Conservation (phyloP, 805 yeast genomes). For the Starmerella davenportii region DNA sequence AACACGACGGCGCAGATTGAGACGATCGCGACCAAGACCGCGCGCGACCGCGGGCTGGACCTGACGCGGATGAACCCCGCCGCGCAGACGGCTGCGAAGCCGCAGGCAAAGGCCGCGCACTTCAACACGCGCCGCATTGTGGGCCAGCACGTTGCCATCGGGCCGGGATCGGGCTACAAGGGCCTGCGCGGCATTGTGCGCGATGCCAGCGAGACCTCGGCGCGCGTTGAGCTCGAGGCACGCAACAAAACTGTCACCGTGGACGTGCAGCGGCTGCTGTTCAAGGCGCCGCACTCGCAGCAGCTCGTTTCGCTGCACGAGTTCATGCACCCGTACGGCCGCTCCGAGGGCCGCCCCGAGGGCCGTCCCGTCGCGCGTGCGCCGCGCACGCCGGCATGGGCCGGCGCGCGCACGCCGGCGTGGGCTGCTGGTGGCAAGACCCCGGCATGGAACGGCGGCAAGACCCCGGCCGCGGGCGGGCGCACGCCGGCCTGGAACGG, state of each 20-base stretch:
- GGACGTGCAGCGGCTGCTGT: constrained; percentile 59
- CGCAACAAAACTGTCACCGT: constrained; percentile 77
- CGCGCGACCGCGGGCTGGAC: constrained; percentile 48
- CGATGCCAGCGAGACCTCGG: constrained; percentile 81
- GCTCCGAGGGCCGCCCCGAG: constrained; percentile 6
- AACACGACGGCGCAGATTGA: constrained; percentile 56
- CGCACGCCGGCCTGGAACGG: constrained; percentile 14
- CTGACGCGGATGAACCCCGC: constrained; percentile 73
- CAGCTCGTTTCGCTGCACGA: constrained; percentile 56
- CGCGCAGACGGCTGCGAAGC: constrained; percentile 16
- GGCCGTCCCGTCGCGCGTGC: neutral
- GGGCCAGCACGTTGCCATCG: constrained; percentile 68
- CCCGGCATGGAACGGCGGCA: constrained; percentile 24
- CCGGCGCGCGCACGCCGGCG: constrained; percentile 30
- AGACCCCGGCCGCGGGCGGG: constrained; percentile 4
- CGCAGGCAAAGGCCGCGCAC: constrained; percentile 7
- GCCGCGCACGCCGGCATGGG: constrained; percentile 23
- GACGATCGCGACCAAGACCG: constrained; percentile 71
- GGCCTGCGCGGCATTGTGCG: constrained; percentile 86
- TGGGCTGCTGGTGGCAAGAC: constrained; percentile 30
- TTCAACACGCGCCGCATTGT: constrained; percentile 29
- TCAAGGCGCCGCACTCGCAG: constrained; percentile 44
- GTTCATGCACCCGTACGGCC: constrained; percentile 32
- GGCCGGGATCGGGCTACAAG: constrained; percentile 79
- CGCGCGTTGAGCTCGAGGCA: constrained; percentile 85